phyloP scores from a whole-genome alignment of 1,139 yeast species.

The Blastobotrys raffinosifermentans region DNA sequence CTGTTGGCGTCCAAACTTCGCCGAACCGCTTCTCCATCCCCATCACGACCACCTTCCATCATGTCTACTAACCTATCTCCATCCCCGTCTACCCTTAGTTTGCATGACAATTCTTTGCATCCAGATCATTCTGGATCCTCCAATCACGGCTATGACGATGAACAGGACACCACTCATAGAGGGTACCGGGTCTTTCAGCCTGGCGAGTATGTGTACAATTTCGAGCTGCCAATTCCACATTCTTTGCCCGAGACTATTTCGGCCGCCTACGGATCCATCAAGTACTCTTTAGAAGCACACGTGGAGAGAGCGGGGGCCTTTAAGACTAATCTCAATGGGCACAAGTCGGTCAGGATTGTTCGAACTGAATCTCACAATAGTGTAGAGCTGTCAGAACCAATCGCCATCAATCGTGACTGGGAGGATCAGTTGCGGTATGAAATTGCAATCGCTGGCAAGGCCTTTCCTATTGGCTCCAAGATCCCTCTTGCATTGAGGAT shows the following conservation, averaged over 20 bases:
- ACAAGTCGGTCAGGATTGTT: conserved; percentile 58
- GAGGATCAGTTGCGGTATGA: conserved; percentile 87
- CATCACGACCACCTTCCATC: conserved; percentile 9
- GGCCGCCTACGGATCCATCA: conserved; percentile 77
- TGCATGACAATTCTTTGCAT: conserved; percentile 9
- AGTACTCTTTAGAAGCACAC: conserved; percentile 60
- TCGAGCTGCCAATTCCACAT: conserved; percentile 82
- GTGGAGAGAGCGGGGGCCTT: conserved; percentile 79
- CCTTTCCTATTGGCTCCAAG: conserved; percentile 74
- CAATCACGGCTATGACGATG: conserved; percentile 26
- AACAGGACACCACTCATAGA: conserved; percentile 24
- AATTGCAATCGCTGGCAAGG: conserved; percentile 80
- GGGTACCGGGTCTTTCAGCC: conserved; percentile 51
- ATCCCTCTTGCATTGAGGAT: conserved; percentile 80
- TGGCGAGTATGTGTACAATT: conserved; percentile 88
- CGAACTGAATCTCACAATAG: conserved; percentile 74
- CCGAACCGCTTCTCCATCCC: conserved; percentile 41
- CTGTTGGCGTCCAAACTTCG: conserved; percentile 35
- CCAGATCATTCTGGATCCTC: conserved; percentile 23
- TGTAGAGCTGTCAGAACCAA: conserved; percentile 88
- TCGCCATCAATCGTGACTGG: conserved; percentile 87
- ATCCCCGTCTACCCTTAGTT: conserved; percentile 10
- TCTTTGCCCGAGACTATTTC: conserved; percentile 74
- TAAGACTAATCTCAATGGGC: conserved; percentile 65
- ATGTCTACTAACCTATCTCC: conserved; percentile 6